phyloP scores from a whole-genome alignment of 352 stramenopile species.

The Phytophthora uliginosa region DNA sequence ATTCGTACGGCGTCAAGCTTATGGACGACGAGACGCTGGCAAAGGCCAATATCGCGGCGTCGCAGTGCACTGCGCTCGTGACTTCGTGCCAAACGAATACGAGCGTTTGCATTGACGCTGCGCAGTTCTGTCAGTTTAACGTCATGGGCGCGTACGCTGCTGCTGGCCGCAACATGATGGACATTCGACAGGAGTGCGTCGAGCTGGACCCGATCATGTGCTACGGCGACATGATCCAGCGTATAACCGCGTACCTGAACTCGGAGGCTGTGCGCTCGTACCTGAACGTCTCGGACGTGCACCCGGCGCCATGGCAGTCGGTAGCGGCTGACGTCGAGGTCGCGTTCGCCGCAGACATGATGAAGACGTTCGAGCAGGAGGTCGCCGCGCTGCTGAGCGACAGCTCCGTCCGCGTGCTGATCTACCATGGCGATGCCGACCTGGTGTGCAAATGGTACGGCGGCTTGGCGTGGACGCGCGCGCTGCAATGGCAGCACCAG shows the following conservation, averaged over 20 bases:
- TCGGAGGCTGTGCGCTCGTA: constrained; percentile 41
- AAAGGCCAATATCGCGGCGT: constrained; percentile 29
- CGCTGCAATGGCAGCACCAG: constrained; percentile 92
- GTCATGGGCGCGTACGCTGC: constrained; percentile 30
- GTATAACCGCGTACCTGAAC: constrained; percentile 68
- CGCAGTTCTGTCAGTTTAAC: constrained; percentile 28
- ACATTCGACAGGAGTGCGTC: constrained; percentile 54
- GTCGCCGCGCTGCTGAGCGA: constrained; percentile 88
- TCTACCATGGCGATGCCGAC: constrained; percentile 98
- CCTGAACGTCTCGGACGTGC: constrained; percentile 33
- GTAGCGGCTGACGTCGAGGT: constrained; percentile 19
- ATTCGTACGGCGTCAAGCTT: constrained; percentile 66
- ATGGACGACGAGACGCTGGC: constrained; percentile 38
- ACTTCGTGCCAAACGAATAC: constrained; percentile 31
- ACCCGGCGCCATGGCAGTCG: constrained; percentile 69
- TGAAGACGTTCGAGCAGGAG: constrained; percentile 92
- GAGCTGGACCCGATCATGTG: constrained; percentile 40
- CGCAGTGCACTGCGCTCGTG: constrained; percentile 46
- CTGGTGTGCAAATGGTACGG: constrained; percentile 98
- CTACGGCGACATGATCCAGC: constrained; percentile 38
- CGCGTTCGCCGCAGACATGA: constrained; percentile 80
- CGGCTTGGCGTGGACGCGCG: constrained; percentile 94
- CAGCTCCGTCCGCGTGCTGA: constrained; percentile 77
- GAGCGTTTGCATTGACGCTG: constrained; percentile 37
- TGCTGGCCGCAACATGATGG: constrained; percentile 58